Evolutionary conservation across 2,329 filamentous ascomycete genomes (phyloP).

Genomic region (Hyphodiscus sp.): DNA sequence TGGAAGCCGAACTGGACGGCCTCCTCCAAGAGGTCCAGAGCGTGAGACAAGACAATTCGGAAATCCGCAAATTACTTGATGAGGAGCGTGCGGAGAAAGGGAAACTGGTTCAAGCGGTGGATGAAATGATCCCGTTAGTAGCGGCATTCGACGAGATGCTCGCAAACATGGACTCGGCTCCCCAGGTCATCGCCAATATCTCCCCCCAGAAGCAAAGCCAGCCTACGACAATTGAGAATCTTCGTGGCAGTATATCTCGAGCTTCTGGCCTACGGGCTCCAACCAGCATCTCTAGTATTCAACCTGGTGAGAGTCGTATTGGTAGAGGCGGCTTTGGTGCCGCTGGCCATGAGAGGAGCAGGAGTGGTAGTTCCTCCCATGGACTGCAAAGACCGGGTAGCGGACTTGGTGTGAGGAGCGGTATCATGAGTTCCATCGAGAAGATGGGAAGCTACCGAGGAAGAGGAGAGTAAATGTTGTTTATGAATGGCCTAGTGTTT

Average conservation of each 20-base stretch:
- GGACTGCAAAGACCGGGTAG: constrained; percentile 21
- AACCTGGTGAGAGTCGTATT: constrained; percentile 41
- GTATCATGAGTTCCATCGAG: constrained; percentile 81
- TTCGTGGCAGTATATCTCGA: constrained; percentile 49
- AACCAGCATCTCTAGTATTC: constrained; percentile 34
- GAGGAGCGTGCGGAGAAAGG: constrained; percentile 76
- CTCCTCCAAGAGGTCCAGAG: constrained; percentile 66
- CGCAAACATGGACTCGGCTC: constrained; percentile 24
- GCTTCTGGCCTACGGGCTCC: constrained; percentile 57
- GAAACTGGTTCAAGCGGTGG: constrained; percentile 72
- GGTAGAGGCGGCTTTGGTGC: constrained; percentile 28
- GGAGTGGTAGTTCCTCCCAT: constrained; percentile 34
- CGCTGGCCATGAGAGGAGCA: constrained; percentile 20
- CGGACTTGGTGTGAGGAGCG: constrained; percentile 47
- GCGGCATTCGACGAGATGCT: constrained; percentile 34
- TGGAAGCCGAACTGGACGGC: constrained; percentile 67
- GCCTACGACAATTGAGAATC: constrained; percentile 35
- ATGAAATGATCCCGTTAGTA: constrained; percentile 75
- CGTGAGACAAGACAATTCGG: constrained; percentile 63
- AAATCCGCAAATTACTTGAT: constrained; percentile 60
- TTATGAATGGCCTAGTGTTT: constrained; percentile 1
- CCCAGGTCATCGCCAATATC: constrained; percentile 18
- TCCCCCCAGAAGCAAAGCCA: constrained; percentile 18
- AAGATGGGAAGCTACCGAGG: constrained; percentile 64
- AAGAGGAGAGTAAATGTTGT: constrained; percentile 18